A percentile compares a stretch with the other conserved stretches of the same genome.
Conservation (phyloP, 352 stramenopile genomes). For the Phytophthora sp. region DNA sequence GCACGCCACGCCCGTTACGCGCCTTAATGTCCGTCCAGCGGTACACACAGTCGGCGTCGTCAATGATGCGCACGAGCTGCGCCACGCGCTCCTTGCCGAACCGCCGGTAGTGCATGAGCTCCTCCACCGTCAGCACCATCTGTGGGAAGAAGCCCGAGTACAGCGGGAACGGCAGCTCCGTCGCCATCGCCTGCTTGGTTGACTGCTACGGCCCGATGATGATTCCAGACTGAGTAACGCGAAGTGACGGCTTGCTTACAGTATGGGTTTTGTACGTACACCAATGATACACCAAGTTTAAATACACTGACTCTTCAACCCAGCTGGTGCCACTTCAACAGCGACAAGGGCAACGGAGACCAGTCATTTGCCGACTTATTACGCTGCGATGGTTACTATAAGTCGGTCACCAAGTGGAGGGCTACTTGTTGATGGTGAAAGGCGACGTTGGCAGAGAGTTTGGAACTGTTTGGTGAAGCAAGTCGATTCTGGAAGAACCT, state of each 20-base stretch:
- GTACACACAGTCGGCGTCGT: constrained; percentile 79
- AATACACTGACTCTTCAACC: constrained; percentile 26
- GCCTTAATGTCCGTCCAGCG: constrained; percentile 59
- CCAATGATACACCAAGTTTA: constrained; percentile 9
- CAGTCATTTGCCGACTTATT: constrained; percentile 18
- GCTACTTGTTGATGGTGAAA: not conserved
- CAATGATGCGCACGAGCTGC: constrained; percentile 70
- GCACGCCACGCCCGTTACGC: constrained; percentile 33
- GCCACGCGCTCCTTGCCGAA: constrained; percentile 70
- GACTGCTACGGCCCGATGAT: no score
- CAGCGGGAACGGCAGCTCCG: constrained; percentile 59
- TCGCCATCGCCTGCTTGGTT: constrained; percentile 29
- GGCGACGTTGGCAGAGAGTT: constrained; percentile 16
- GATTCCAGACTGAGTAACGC: constrained; percentile 25
- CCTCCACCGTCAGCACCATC: constrained; percentile 71
- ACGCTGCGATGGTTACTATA: not conserved
- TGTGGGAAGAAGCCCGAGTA: constrained; percentile 82
- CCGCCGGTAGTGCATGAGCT: constrained; percentile 77
- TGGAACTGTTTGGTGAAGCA: not conserved
- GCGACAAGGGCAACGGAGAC: no score
- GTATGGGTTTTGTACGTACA: constrained; percentile 17
- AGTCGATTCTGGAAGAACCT: constrained; percentile 13
- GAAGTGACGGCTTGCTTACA: constrained; percentile 29
- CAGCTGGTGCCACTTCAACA: constrained; percentile 13
- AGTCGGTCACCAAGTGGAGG: not conserved